Base-by-base conservation (phyloP, 441 rosid genomes). In the Brassica balearica region DNA sequence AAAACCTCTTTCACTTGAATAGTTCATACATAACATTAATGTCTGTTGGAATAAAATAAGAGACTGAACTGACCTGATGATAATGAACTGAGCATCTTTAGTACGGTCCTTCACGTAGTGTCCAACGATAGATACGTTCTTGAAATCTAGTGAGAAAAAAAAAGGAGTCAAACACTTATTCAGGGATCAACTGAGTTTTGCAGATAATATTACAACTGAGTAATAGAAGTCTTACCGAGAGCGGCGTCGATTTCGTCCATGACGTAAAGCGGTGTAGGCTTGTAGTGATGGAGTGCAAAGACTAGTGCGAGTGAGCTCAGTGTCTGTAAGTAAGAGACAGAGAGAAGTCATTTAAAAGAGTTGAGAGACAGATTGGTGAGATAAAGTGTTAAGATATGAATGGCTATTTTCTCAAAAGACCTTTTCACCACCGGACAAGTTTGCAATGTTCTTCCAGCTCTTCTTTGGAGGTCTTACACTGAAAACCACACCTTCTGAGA, bases 381-480 rank as follows among this genome's bases (percentile, higher is more conserved):
- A 29, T 65, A 0, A 36, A 62, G 48, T 68, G 72, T 60, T 29
- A 65, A 51, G 20, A 53, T 34, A 71, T 72, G 65, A 72, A 56
- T 61, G 65, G 3, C 6, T 53, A 20, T 65, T 55, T 25, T 68
- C 61, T 63, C 3, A 9, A 48, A 36, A 29, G 34, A 94, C 99
- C 98, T 96, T 94, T 90, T 96, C 98, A 68, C 99, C 99, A 62
- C 98, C 98, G 1, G 98, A 94, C 72, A 96, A 84, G 81, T 96
- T 96, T 29, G 97, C 97, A 68, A 96, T 96, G 80, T 94, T 94
- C 83, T 94, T 96, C 98, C 99, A 94, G 86, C 97, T 95, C 76
- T 96, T 96, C 86, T 96, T 96, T 6, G 99, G 99, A n/a, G 99
- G 98, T 83, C 99, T 89, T 51, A 96, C 97, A 79, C 97, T 96